Evolutionary conservation across 2,329 filamentous ascomycete species (phyloP), one percentile per base, ranked within the genome.

Genomic region (Cladorrhinum sp.): DNA sequence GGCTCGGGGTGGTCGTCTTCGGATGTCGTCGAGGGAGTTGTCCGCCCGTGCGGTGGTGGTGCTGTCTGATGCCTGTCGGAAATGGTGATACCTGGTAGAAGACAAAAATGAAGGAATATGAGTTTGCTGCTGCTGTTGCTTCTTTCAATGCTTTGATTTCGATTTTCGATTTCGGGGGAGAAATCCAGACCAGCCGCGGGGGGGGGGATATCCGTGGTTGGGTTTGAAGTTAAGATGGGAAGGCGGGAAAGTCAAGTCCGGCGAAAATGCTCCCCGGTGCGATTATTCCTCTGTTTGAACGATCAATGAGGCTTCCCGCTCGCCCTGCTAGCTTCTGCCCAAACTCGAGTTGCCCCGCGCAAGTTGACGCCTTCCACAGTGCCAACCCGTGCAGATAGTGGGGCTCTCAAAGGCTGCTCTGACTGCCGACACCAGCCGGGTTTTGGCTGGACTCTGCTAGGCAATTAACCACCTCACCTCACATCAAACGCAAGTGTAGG

Each of bases 361-460:
- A 55, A 20, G 24, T 25, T 60, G 57, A 56, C 48, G 57, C 60
- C 27, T 53, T 36, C 61, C 55, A 58, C 61, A 32, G 32, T 49
- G 29, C 32, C 41, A 45, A 45, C 41, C 41, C 20, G 41, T 45
- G 41, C 41, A 53, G 24, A 32, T 38, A 20, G 61, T 63, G 61
- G 61, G 61, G 57, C 41, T 57, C 45, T 53, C 45, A 7, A 45
- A n/a, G 41, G 41, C 41, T 38, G 36, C 24, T 52, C 52, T 61
- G 55, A 53, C 55, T 51, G 53, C 62, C 59, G 62, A 62, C 48
- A 58, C 59, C 62, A 56, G 29, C 59, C 59, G 59, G 61, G 36
- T 25, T 29, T 45, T 22, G 16, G 41, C 41, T 45, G 41, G 41
- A n/a, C 16, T 45, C 41, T 45, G 8, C 41, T 36, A 50, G 27